These are phyloP conservation scores for Hordeum vulgare DNA, from an alignment of 176 grass and related monocot genomes.

Conservation along the genomic window MorexV3_pseudomolecules_assembly NC_058518.1:507629645-507630144, in stretches of 20 bases:
- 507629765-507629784: not conserved
- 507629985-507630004: not conserved
- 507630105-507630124: not conserved
- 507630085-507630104: not conserved
- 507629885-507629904: not conserved
- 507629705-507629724: not conserved
- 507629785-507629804: no score
- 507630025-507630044: not conserved
- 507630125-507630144: not conserved
- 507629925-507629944: not conserved
- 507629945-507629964: not conserved
- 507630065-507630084: not conserved
- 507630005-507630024: not conserved
- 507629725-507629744: not conserved
- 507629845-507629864: not conserved
- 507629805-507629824: not conserved
- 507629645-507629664: not conserved
- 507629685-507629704: not conserved
- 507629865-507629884: not conserved
- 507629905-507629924: not conserved
- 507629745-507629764: slow-evolving; percentile 9
- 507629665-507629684: not conserved
- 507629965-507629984: not conserved
- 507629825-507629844: not conserved
- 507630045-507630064: not conserved